Evolutionary conservation across 495 filamentous ascomycete genomes (phyloP).

Genomic region (Aspergillus nidulans): DNA sequence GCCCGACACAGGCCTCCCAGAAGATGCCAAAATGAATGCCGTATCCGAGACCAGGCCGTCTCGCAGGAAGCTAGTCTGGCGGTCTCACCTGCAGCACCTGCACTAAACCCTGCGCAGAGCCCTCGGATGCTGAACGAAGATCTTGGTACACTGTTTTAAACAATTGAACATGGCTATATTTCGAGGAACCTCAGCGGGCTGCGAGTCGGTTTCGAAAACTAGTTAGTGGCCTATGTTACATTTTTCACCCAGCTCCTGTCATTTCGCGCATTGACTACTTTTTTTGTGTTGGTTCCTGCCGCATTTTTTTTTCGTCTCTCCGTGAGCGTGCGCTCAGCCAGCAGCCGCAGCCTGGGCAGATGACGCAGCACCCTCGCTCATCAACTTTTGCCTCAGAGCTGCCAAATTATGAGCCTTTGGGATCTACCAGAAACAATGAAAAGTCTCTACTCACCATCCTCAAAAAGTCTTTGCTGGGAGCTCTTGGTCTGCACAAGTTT

Average conservation of each 20-base stretch:
- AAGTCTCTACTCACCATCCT: constrained; percentile 64
- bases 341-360: constrained; percentile 26
- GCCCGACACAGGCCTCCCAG: constrained; percentile 9
- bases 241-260: not conserved
- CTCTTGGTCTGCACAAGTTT: constrained; percentile 80
- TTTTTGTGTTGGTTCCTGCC: not conserved
- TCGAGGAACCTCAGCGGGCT: not conserved
- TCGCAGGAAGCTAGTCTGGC: not conserved
- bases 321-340: constrained; percentile 16
- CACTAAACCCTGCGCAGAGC: not conserved
- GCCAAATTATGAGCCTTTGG: constrained; percentile 15
- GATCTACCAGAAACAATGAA: not conserved
- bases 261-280: not conserved
- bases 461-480: constrained; percentile 76
- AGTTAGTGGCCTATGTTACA: constrained; percentile 2
- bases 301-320: not conserved
- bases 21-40: not conserved
- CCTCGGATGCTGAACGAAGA: constrained; percentile 24
- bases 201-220: not conserved
- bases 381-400: constrained; percentile 48
- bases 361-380: constrained; percentile 34
- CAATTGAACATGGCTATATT: not conserved
- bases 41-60: not conserved
- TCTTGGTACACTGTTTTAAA: constrained; percentile 33
- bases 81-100: not conserved